These are phyloP conservation scores for Penicillium subrubescens DNA, from an alignment of 495 filamentous ascomycete genomes.

Conservation along the genomic window DNA sequence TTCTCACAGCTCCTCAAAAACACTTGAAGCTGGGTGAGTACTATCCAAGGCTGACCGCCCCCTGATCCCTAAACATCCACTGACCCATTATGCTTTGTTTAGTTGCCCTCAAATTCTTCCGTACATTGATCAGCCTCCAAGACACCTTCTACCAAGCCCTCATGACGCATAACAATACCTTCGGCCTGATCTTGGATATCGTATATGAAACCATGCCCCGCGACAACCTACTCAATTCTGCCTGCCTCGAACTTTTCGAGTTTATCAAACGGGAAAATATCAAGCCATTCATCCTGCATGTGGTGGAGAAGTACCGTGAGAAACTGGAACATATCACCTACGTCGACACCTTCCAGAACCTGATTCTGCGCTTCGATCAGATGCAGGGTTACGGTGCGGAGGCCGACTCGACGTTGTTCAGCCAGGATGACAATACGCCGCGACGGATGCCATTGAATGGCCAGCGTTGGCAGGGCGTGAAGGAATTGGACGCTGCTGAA, in stretches of 20 bases:
- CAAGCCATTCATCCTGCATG: slow-evolving; percentile 77
- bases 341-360: slow-evolving; percentile 78
- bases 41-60: neutral
- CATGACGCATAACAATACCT: slow-evolving; percentile 78
- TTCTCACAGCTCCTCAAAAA: slow-evolving; percentile 85
- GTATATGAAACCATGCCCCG: slow-evolving; percentile 88
- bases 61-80: neutral
- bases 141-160: slow-evolving; percentile 93
- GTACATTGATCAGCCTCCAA: slow-evolving; percentile 78
- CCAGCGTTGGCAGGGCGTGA: slow-evolving; percentile 72
- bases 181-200: slow-evolving; percentile 86
- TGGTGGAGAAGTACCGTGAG: slow-evolving; percentile 88
- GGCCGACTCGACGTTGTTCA: slow-evolving; percentile 56
- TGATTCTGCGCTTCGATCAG: slow-evolving; percentile 81
- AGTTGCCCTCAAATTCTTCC: slow-evolving; percentile 92
- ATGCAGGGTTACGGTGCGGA: slow-evolving; percentile 66
- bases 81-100: neutral
- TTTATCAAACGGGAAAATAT: slow-evolving; percentile 85
- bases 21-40: slow-evolving; percentile 84
- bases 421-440: slow-evolving; percentile 52
- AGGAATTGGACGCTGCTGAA: slow-evolving; percentile 83
- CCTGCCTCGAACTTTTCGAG: slow-evolving; percentile 94
- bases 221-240: slow-evolving; percentile 94
- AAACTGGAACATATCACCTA: slow-evolving; percentile 78
- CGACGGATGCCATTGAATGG: slow-evolving; percentile 63